These are phyloP conservation scores for Tulasnella sp. DNA, from an alignment of 768 basidiomycete genomes.

Conservation along the genomic window DNA sequence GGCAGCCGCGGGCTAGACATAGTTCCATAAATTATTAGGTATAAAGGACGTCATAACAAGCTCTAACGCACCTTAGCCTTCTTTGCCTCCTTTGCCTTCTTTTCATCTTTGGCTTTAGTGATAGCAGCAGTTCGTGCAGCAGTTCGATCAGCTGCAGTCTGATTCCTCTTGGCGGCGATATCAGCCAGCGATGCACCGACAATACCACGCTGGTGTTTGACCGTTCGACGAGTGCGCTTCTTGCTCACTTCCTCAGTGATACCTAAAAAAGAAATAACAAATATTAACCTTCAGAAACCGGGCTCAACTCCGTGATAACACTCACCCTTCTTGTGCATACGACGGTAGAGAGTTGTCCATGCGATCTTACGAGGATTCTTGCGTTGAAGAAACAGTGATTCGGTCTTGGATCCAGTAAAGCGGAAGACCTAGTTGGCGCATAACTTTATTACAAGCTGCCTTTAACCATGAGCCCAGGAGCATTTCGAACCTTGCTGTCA, in stretches of 20 bases:
- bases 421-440: slow-evolving; percentile 74
- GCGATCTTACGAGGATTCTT: slow-evolving; percentile 99
- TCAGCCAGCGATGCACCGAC: slow-evolving; percentile 89
- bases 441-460: too few species aligned
- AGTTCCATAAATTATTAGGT: background rate
- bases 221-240: slow-evolving; percentile 92
- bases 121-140: slow-evolving; percentile 78
- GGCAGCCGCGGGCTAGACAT: slow-evolving; percentile 16
- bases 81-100: slow-evolving; percentile 91
- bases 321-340: slow-evolving; percentile 96
- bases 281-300: background rate
- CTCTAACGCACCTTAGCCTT: slow-evolving; percentile 37
- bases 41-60: background rate
- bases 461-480: too few species aligned
- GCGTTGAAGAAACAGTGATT: slow-evolving; percentile 95
- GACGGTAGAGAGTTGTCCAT: slow-evolving; percentile 87
- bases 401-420: slow-evolving; percentile 82
- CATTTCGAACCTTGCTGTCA: slow-evolving; percentile 77
- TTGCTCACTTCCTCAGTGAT: slow-evolving; percentile 98
- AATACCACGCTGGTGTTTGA: slow-evolving; percentile 97
- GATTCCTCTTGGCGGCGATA: slow-evolving; percentile 86
- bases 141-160: slow-evolving; percentile 70
- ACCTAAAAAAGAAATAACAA: slow-evolving; percentile 10
- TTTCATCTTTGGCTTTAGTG: slow-evolving; percentile 87
- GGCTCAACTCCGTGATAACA: background rate